A percentile compares a stretch with the other conserved stretches of the same genome.
These are phyloP conservation scores for Metarhizium brunneum DNA, from an alignment of 2,329 filamentous ascomycete species.

Conservation along the genomic window DNA sequence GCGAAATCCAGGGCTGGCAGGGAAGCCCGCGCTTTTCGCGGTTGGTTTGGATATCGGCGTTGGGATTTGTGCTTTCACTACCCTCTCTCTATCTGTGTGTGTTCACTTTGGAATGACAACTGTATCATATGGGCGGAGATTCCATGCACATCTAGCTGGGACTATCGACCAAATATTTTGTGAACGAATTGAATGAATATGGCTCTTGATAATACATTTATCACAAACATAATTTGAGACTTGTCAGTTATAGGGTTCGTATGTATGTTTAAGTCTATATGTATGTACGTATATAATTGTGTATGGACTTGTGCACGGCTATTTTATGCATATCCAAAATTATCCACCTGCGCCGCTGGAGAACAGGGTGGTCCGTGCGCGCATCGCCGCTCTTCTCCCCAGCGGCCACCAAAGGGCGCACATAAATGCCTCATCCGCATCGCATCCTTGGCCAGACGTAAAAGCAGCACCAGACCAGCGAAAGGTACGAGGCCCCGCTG, in stretches of 20 bases:
- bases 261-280: no score
- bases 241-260: no score
- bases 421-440: background rate
- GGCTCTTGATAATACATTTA: background rate
- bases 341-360: no score
- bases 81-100: background rate
- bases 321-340: no score
- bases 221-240: no score
- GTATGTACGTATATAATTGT: no score
- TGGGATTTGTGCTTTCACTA: background rate
- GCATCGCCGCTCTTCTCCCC: conserved; percentile 1
- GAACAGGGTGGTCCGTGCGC: background rate
- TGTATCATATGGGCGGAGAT: background rate
- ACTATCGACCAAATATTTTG: background rate
- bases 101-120: background rate
- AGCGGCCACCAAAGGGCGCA: background rate
- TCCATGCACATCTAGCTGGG: background rate
- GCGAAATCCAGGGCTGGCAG: conserved; percentile 3
- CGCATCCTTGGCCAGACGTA: background rate
- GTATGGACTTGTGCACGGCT: no score
- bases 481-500: background rate
- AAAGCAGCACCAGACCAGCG: conserved; percentile 6
- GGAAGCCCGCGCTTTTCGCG: background rate
- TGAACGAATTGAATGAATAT: background rate
- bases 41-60: conserved; percentile 1